phyloP scores from a whole-genome alignment of 768 basidiomycete species.

The Leccinum truebloodii region DNA sequence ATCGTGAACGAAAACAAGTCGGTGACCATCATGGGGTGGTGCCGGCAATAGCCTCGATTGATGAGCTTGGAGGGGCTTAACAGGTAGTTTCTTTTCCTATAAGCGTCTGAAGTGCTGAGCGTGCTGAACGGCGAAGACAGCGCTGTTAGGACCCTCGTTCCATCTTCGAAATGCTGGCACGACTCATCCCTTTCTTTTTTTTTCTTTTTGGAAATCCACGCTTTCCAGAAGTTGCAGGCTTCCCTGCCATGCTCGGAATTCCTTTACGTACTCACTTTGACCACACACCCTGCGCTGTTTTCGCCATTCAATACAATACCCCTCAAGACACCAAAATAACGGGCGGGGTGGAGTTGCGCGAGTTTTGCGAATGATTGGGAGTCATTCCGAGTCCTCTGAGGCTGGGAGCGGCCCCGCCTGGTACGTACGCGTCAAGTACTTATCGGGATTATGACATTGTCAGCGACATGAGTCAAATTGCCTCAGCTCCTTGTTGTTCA shows the following conservation, averaged over 20 bases:
- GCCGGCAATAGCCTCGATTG: slow-evolving; percentile 39
- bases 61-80: slow-evolving; percentile 14
- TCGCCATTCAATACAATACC: slow-evolving; percentile 17
- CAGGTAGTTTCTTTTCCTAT: slow-evolving; percentile 34
- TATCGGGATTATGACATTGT: background rate
- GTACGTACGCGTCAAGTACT: background rate
- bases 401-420: background rate
- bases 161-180: slow-evolving; percentile 30
- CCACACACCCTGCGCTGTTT: slow-evolving; percentile 13
- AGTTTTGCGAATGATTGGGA: slow-evolving; percentile 1
- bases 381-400: background rate
- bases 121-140: background rate
- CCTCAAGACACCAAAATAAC: background rate
- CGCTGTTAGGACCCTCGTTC: slow-evolving; percentile 5
- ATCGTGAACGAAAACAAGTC: too few species aligned
- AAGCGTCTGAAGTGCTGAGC: slow-evolving; percentile 34
- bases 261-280: slow-evolving; percentile 7
- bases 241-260: background rate
- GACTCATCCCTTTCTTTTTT: slow-evolving; percentile 11
- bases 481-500: background rate
- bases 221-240: background rate
- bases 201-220: slow-evolving; percentile 21
- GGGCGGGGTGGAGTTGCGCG: background rate
- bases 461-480: background rate
- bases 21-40: slow-evolving; percentile 38